Evolutionary conservation across 345 rosid species (phyloP).

Genomic region (Draba incana): DNA sequence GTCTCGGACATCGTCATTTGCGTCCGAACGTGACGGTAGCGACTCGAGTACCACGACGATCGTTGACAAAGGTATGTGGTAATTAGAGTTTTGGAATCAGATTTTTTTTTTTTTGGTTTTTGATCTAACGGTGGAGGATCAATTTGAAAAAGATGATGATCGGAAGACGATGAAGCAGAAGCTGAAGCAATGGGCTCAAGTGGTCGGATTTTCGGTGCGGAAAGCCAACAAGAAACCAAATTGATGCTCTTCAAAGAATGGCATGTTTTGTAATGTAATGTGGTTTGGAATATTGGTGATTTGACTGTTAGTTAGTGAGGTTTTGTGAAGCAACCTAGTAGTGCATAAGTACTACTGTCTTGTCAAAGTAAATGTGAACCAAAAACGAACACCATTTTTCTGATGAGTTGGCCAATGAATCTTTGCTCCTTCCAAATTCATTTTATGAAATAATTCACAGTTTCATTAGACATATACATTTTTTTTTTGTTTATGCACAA

Average conservation of each 20-base stretch:
- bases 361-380: too few relatives aligned
- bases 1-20: constrained; percentile 57
- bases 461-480: too few relatives aligned
- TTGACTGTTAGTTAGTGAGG: too few relatives aligned
- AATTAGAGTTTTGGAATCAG: not conserved
- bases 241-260: constrained; percentile 9
- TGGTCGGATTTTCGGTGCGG: constrained; percentile 71
- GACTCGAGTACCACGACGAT: constrained; percentile 39
- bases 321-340: too few relatives aligned
- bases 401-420: too few relatives aligned
- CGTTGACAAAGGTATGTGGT: constrained; percentile 55
- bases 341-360: too few relatives aligned
- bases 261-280: too few relatives aligned
- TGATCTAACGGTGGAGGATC: not conserved
- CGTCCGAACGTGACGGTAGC: constrained; percentile 46
- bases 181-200: constrained; percentile 83
- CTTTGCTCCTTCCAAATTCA: too few relatives aligned
- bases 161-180: constrained; percentile 67
- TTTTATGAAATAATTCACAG: too few relatives aligned
- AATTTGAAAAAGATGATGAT: constrained; percentile 56
- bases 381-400: too few relatives aligned
- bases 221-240: constrained; percentile 48
- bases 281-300: too few relatives aligned
- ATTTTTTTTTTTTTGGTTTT: not conserved
- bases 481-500: too few relatives aligned